Evolutionary conservation across 352 stramenopile genomes (phyloP).

Genomic region (Phytophthora melonis): DNA sequence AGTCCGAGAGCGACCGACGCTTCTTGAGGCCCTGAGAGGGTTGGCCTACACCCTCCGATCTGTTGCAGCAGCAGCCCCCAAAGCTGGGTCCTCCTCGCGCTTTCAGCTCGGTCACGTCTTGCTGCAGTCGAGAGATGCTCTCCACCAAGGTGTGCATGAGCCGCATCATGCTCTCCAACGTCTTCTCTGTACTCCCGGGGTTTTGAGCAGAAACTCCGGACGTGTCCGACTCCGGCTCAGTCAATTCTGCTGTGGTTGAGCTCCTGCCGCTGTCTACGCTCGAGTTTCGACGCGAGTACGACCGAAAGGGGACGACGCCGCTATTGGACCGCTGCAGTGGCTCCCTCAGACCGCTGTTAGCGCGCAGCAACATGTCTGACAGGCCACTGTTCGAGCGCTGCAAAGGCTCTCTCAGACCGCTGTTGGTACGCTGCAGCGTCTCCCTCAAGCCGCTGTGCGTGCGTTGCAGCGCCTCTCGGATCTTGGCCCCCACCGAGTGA

Average conservation of each 20-base stretch:
- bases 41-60: neutral
- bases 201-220: neutral
- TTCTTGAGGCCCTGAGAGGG: neutral
- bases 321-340: neutral
- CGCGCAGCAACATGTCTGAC: neutral
- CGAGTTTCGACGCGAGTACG: conserved; percentile 1
- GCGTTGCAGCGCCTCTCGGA: conserved; percentile 9
- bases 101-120: conserved; percentile 13
- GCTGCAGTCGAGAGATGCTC: conserved; percentile 9
- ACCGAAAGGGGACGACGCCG: neutral
- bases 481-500: conserved; percentile 8
- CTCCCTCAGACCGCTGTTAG: neutral
- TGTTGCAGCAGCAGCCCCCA: neutral
- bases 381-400: neutral
- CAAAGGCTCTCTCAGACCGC: neutral
- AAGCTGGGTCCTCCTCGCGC: neutral
- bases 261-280: neutral
- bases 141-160: conserved; percentile 7
- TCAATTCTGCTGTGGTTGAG: neutral
- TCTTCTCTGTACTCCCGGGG: neutral
- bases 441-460: neutral
- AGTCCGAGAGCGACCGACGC: neutral
- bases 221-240: conserved; percentile 1
- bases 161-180: conserved; percentile 1
- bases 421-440: neutral